phyloP scores from a whole-genome alignment of 2,329 filamentous ascomycete genomes.

The Trichoderma afroharzianum region DNA sequence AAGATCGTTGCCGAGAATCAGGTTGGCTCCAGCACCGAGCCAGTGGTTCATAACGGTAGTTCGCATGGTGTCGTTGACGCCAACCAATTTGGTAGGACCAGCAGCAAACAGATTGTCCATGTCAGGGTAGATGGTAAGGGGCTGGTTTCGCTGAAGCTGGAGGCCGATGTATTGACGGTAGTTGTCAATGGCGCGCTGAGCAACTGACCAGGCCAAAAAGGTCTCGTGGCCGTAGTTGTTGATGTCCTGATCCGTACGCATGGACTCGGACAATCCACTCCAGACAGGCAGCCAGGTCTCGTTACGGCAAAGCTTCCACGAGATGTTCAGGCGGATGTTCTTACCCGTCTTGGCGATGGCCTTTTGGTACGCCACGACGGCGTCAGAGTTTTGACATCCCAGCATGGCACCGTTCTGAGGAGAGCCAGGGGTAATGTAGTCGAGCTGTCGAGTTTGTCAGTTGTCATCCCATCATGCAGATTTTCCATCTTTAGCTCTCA shows the following conservation, averaged over 20 bases:
- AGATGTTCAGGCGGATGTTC: slow-evolving; percentile 16
- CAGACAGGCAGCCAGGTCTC: slow-evolving; percentile 19
- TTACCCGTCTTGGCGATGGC: slow-evolving; percentile 15
- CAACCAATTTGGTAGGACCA: neutral
- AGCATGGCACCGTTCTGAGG: slow-evolving; percentile 17
- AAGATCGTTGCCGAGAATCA: slow-evolving; percentile 10
- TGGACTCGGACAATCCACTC: slow-evolving; percentile 13
- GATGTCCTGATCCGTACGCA: slow-evolving; percentile 18
- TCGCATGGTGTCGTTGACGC: slow-evolving; percentile 14
- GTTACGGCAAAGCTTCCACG: slow-evolving; percentile 19
- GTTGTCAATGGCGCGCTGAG: slow-evolving; percentile 18
- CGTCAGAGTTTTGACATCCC: slow-evolving; percentile 11
- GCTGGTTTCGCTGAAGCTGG: slow-evolving; percentile 15
- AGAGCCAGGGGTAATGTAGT: slow-evolving; percentile 16
- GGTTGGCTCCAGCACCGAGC: neutral
- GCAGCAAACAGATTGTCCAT: slow-evolving; percentile 4
- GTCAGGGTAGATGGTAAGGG: slow-evolving; percentile 13
- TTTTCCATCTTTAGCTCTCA: neutral
- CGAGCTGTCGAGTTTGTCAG: neutral
- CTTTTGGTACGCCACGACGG: slow-evolving; percentile 12
- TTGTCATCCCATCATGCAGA: neutral
- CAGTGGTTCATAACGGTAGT: slow-evolving; percentile 12
- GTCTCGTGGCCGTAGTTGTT: slow-evolving; percentile 18
- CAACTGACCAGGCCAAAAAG: slow-evolving; percentile 12
- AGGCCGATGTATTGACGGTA: slow-evolving; percentile 18